Evolutionary conservation across 2,329 filamentous ascomycete genomes (phyloP), one percentile per base, ranked within the genome.

Genomic region (Xylaria sp.): DNA sequence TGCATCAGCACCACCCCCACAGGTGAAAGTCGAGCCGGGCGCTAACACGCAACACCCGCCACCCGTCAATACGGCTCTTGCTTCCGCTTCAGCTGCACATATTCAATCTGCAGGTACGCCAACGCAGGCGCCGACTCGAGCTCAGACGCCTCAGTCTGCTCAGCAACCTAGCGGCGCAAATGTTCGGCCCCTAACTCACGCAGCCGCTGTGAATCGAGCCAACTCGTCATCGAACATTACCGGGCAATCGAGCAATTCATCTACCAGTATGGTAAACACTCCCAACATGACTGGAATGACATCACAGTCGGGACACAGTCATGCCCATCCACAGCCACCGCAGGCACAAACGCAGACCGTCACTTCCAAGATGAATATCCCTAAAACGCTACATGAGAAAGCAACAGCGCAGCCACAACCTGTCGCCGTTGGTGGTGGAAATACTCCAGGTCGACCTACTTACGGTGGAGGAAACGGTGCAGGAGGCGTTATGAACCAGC

Each of bases 401-500:
- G 91, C 92, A 54, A 88, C 91, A 6, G 86, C 89, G 61, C 85
- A 91, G 51, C 93, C 93, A 4, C 87, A 90, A 69, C 91, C 94
- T 1, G 94, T 97, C 25, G 80, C 86, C 12, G 91, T 95, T 37
- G 84, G 83, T 21, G 86, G 86, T n/a, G 90, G 87, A 47, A 83
- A 86, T 23, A 83, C 88, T 81, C 72, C 88, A 82, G 78, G 88
- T 82, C 90, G 96, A 8, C 96, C 96, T n/a, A 97, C 95, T 0
- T 87, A 96, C 76, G 90, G 90, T 21, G 92, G 92, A 59, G 94
- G 94, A 25, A 90, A 89, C 61, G 92, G 92, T 71, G 90, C 92
- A 0, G 92, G 92, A 62, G 94, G 94, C 62, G 91, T 96, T 59
- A 92, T 98, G 87, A 91, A 91, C 60, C 94, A 97, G 76, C 94